Evolutionary conservation across 768 basidiomycete genomes (phyloP), one percentile per base, ranked within the genome.

Genomic region (Boletus patriciae): DNA sequence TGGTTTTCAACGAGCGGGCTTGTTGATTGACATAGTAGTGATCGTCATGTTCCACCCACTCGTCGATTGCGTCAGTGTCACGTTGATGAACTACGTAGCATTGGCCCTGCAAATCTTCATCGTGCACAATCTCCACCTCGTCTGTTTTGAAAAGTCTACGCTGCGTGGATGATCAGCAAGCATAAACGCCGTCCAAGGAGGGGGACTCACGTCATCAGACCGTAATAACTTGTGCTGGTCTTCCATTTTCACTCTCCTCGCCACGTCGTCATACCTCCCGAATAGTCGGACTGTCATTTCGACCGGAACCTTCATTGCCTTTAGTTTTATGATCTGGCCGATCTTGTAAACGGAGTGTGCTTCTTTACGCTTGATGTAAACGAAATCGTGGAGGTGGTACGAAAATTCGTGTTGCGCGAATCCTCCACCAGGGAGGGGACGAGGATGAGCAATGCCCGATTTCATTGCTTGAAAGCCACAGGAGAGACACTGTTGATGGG

Each of bases 301-400:
- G 10, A 58, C 54, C 15, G 67, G 62, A 25, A 57, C 42, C 7
- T 55, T 62, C 27, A 65, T 66, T n/a, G 62, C 58, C 41, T 61
- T 59, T 19, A 87, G 66, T 5, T 70, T 64, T 16, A 73, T 58
- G 38, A 91, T 81, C 60, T 88, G 87, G 0, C 78, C 86, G 50
- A 90, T 81, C 6, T 74, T 66, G 42, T 86, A 75, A 25, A 55
- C 62, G 16, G 65, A 54, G 12, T 72, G 60, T 12, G 61, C 60
- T 15, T 62, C 54, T 36, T 69, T 57, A 16, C 72, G 71, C 40
- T 74, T 76, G 38, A 87, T 50, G 63, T 87, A 90, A 11, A 88
- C 77, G 57, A 83, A 88, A 58, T 90, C 89, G 44, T 77, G 48
- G 10, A 73, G 51, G 62, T 90, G 89, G 64, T 84, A 90, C 1